Evolutionary conservation across 2,329 filamentous ascomycete genomes (phyloP), one percentile per base, ranked within the genome.

Genomic region (Gnomoniopsis smithogilvyi): DNA sequence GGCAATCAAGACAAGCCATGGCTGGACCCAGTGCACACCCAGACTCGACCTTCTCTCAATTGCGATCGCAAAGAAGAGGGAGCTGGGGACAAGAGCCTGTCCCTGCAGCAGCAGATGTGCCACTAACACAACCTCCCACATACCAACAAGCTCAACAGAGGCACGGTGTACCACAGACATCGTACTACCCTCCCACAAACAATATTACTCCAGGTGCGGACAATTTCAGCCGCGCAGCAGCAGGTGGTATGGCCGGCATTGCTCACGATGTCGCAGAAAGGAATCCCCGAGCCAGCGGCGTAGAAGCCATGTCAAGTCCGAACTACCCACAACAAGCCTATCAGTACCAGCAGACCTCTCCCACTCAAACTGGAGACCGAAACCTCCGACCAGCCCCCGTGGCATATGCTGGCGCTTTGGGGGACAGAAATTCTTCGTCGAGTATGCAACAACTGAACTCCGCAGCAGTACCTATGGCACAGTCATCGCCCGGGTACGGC

Each of bases 181-280:
- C 61, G 34, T 68, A 70, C 60, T 65, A 68, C 10, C 62, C 66
- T 58, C 64, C 64, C n/a, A 64, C 72, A 51, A 72, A 69, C 64
- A 79, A 74, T 66, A 73, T 78, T 58, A 88, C 86, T 1, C 84
- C 85, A 2, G 87, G 84, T 36, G 80, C 84, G 62, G 87, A 91
- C 73, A 90, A 91, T 69, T 84, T 88, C 64, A 80, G 87, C 61
- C 78, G 84, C 52, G 72, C 77, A 43, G 84, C 88, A 17, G 78
- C 80, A 22, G 88, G 86, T 65, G 88, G 86, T 58, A 85, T 91
- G 72, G 79, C 86, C 33, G 87, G 86, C 56, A 84, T 90, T 61
- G 87, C 88, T 43, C 79, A 86, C 66, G 83, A 78, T 57, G 83
- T 89, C 51, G 87, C 88, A 52, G 86, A 88, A 66, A 80, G 79